These are phyloP conservation scores for Aspergillus oerlinghausenensis DNA, from an alignment of 2,329 filamentous ascomycete genomes.

Conservation along the genomic window DNA sequence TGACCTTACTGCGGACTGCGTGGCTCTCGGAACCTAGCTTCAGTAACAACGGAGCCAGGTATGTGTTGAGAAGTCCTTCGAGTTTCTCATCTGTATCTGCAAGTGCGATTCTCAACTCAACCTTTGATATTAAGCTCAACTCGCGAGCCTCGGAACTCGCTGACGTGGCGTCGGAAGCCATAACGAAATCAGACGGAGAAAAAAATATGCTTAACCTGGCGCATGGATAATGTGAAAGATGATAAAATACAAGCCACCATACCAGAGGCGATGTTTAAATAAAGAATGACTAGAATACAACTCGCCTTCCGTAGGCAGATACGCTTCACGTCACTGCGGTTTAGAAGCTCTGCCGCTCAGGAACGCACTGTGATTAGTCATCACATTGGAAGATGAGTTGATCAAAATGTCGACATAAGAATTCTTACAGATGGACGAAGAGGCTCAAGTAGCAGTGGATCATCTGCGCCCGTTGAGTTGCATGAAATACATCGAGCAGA, in stretches of 20 bases:
- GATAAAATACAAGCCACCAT: background rate
- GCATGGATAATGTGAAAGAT: background rate
- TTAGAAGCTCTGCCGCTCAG: conserved; percentile 10
- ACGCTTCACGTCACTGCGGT: conserved; percentile 14
- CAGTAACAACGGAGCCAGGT: conserved; percentile 74
- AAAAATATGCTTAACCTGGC: background rate
- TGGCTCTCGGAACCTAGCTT: conserved; percentile 80
- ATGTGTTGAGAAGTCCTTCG: conserved; percentile 69
- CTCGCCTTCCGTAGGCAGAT: conserved; percentile 10
- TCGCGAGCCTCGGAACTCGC: conserved; percentile 56
- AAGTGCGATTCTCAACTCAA: conserved; percentile 78
- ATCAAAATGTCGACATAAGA: background rate
- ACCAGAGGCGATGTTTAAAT: background rate
- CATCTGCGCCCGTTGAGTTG: background rate
- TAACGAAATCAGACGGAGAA: conserved; percentile 10
- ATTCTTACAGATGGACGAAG: background rate
- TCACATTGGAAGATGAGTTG: background rate
- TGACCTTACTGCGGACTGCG: conserved; percentile 74
- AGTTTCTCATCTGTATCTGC: conserved; percentile 82
- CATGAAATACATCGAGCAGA: background rate
- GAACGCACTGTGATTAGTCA: conserved; percentile 14
- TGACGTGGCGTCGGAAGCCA: conserved; percentile 29
- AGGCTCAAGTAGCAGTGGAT: background rate
- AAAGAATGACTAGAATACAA: conserved; percentile 1
- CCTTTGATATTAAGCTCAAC: conserved; percentile 75